Conservation (phyloP, 257 asterid species). For the Solanum gracilifrons region DNA sequence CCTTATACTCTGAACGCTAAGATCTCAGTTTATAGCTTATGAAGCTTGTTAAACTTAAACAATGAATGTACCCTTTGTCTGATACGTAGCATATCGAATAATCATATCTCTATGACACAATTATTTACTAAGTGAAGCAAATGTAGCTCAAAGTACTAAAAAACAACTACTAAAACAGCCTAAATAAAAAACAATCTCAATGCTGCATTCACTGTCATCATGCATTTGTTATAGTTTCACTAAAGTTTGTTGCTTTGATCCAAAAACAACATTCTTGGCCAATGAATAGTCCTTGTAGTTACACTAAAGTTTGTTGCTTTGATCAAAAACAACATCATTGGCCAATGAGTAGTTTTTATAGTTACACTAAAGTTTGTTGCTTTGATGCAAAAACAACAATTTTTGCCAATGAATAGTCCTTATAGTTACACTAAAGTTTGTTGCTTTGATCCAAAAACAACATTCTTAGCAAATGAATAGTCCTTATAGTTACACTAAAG, state of each 20-base stretch:
- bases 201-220: background rate
- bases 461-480: background rate
- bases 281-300: no score
- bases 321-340: background rate
- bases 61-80: background rate
- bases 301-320: background rate
- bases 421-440: background rate
- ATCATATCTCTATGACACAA: background rate
- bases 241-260: background rate
- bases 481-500: background rate
- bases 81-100: background rate
- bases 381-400: background rate
- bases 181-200: background rate
- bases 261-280: background rate
- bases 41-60: background rate
- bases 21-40: background rate
- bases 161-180: background rate
- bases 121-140: background rate
- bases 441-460: background rate
- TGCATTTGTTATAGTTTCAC: background rate
- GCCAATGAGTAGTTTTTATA: no score
- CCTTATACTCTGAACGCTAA: background rate
- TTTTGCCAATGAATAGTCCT: background rate
- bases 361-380: background rate
- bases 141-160: background rate